A percentile compares a stretch with the other conserved stretches of the same genome.
Conservation (phyloP, 805 yeast species). For the Candida verbasci region DNA sequence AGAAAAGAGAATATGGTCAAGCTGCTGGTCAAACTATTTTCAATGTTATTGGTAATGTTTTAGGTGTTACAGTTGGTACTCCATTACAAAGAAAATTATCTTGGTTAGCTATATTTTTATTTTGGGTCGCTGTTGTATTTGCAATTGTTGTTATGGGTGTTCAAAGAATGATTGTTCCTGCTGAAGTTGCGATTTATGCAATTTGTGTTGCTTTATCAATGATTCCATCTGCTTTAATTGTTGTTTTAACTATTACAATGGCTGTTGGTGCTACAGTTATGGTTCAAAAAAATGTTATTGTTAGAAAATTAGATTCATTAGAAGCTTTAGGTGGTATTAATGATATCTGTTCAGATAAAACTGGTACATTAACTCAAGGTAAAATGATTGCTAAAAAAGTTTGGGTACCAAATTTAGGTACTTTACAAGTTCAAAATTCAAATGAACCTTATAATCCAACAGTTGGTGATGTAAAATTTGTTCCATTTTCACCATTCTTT, state of each 20-base stretch:
- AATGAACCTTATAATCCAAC: constrained; percentile 32
- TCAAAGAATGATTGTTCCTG: constrained; percentile 28
- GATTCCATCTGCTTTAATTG: constrained; percentile 37
- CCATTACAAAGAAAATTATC: constrained; percentile 43
- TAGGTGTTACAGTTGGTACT: constrained; percentile 46
- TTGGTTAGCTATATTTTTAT: constrained; percentile 47
- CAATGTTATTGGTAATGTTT: constrained; percentile 41
- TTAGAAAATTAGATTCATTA: constrained; percentile 32
- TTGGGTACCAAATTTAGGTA: constrained; percentile 33
- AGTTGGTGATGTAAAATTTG: constrained; percentile 38
- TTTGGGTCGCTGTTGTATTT: constrained; percentile 40
- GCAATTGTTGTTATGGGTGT: constrained; percentile 37
- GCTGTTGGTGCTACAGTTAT: constrained; percentile 38
- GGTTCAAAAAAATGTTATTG: constrained; percentile 33
- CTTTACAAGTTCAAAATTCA: constrained; percentile 27
- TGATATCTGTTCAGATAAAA: constrained; percentile 38
- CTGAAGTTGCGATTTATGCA: constrained; percentile 35
- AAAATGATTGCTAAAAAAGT: constrained; percentile 34
- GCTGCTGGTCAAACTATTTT: constrained; percentile 34
- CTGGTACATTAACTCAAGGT: constrained; percentile 38
- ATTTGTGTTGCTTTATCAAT: constrained; percentile 38
- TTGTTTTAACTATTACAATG: constrained; percentile 37
- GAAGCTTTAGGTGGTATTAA: constrained; percentile 37
- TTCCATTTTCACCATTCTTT: constrained; percentile 22
- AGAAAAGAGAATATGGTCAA: constrained; percentile 30